Conservation (phyloP, 495 filamentous ascomycete species). For the Margaritispora aquatica region DNA sequence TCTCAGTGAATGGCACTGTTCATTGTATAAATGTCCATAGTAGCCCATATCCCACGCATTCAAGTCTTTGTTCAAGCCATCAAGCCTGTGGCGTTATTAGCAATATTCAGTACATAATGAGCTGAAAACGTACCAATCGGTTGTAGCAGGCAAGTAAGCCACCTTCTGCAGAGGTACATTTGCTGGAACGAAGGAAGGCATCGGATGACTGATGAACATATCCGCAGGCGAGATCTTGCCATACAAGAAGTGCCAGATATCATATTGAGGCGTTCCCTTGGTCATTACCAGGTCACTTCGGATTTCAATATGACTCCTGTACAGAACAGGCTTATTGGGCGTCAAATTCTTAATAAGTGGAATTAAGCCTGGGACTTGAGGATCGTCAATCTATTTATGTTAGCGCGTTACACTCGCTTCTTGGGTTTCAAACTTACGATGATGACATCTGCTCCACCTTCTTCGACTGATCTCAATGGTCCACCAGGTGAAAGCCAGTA, state of each 20-base stretch:
- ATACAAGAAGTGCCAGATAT: conserved; percentile 78
- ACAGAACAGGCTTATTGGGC: conserved; percentile 73
- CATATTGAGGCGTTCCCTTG: conserved; percentile 58
- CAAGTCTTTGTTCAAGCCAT: conserved; percentile 79
- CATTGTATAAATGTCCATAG: conserved; percentile 72
- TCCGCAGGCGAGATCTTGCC: conserved; percentile 62
- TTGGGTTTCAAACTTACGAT: conserved; percentile 42
- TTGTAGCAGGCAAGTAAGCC: conserved; percentile 75
- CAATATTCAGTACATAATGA: neutral
- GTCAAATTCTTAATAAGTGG: conserved; percentile 66
- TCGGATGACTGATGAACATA: conserved; percentile 81
- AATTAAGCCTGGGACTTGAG: conserved; percentile 82
- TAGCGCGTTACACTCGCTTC: neutral
- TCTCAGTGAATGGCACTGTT: conserved; percentile 49
- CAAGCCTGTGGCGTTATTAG: conserved; percentile 47
- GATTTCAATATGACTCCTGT: conserved; percentile 80
- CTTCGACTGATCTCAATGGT: conserved; percentile 55
- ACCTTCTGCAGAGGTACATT: conserved; percentile 62
- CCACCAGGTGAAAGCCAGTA: conserved; percentile 71
- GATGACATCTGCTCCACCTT: conserved; percentile 76
- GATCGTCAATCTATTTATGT: conserved; percentile 59
- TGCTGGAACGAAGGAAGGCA: conserved; percentile 67
- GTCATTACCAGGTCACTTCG: conserved; percentile 63
- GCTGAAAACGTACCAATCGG: conserved; percentile 53
- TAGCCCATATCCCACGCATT: conserved; percentile 67